These are phyloP conservation scores for Angomonas deanei DNA, from an alignment of 208 protist genomes.

Conservation along the genomic window DNA sequence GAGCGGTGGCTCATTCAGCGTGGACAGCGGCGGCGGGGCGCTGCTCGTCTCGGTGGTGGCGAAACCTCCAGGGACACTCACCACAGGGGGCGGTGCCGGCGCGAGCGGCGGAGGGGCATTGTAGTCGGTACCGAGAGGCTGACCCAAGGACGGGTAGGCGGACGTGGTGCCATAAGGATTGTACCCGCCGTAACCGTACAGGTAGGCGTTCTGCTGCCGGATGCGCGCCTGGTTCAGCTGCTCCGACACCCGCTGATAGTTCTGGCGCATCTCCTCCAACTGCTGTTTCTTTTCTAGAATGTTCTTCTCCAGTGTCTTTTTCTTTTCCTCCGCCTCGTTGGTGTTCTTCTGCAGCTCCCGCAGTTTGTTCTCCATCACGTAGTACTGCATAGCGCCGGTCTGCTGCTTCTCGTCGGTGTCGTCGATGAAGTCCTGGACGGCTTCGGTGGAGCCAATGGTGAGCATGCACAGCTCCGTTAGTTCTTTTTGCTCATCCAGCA, in stretches of 20 bases:
- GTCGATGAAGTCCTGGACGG: slow-evolving; percentile 25
- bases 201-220: slow-evolving; percentile 9
- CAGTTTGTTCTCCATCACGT: slow-evolving; percentile 27
- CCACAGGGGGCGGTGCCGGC: no score
- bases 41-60: no score
- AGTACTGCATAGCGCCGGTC: slow-evolving; percentile 33
- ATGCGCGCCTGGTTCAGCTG: slow-evolving; percentile 26
- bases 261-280: slow-evolving; percentile 27
- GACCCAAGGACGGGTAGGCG: no score
- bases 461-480: slow-evolving; percentile 52
- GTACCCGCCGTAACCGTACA: not conserved
- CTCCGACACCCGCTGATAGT: slow-evolving; percentile 42
- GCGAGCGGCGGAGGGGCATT: no score
- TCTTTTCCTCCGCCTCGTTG: slow-evolving; percentile 23
- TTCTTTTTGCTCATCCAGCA: slow-evolving; percentile 68
- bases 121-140: no score
- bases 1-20: no score
- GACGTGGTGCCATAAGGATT: not conserved
- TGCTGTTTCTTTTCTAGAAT: slow-evolving; percentile 25
- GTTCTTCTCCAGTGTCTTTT: slow-evolving; percentile 26
- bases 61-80: no score
- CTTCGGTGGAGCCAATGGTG: slow-evolving; percentile 49
- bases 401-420: slow-evolving; percentile 20
- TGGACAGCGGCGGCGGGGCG: no score
- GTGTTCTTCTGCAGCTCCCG: slow-evolving; percentile 27